Percentiles rank a stretch among this genome's conserved stretches.
These are phyloP conservation scores for Tricholoma matsutake DNA, from an alignment of 768 basidiomycete species.

Conservation along the genomic window DNA sequence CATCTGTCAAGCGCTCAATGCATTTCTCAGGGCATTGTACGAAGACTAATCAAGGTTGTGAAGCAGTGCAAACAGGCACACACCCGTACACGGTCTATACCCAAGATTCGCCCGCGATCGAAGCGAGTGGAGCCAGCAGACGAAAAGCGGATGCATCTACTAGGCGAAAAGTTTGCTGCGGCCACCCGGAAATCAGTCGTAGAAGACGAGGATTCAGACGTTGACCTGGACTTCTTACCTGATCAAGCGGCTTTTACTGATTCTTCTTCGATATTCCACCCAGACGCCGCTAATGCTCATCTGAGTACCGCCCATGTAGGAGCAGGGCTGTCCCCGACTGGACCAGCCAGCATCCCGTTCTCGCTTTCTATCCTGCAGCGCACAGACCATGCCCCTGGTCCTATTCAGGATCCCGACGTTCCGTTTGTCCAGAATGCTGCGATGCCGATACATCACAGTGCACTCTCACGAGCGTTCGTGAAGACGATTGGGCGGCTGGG, in stretches of 20 bases:
- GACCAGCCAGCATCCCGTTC: constrained; percentile 47
- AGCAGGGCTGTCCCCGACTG: constrained; percentile 33
- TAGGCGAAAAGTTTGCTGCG: constrained; percentile 67
- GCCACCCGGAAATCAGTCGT: constrained; percentile 40
- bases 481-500: constrained; percentile 83
- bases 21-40: constrained; percentile 63
- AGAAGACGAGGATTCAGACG: constrained; percentile 62
- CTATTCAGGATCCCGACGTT: constrained; percentile 23
- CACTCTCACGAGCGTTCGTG: constrained; percentile 72
- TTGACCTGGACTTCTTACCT: constrained; percentile 74
- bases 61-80: constrained; percentile 77
- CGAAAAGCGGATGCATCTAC: constrained; percentile 40
- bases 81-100: constrained; percentile 36
- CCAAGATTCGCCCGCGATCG: constrained; percentile 29
- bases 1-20: constrained; percentile 7
- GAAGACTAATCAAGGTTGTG: constrained; percentile 78
- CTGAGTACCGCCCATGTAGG: constrained; percentile 38
- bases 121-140: constrained; percentile 33
- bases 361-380: constrained; percentile 65
- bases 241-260: constrained; percentile 40
- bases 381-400: constrained; percentile 41
- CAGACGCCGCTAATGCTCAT: constrained; percentile 49
- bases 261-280: constrained; percentile 32
- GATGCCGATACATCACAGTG: constrained; percentile 55
- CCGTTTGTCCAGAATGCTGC: constrained; percentile 39